Percentiles rank a stretch among this genome's conserved stretches.
Evolutionary conservation across 1,139 yeast genomes (phyloP).

Genomic region (Pichia sp.): DNA sequence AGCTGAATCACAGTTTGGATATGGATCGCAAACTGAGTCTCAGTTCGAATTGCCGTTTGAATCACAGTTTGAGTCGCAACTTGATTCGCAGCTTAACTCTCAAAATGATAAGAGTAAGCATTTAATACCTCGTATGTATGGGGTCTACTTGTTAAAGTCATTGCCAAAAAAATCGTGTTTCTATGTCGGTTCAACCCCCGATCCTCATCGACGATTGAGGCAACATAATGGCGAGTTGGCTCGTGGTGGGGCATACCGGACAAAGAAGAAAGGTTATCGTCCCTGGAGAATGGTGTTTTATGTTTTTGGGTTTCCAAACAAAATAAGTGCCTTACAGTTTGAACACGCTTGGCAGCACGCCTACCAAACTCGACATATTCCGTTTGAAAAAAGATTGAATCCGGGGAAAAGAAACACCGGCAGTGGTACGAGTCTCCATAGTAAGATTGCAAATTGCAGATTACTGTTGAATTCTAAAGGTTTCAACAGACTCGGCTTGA

Average conservation of each 20-base stretch:
- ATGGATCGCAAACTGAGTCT: not conserved
- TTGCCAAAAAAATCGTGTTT: slow-evolving; percentile 50
- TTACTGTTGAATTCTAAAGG: slow-evolving; percentile 41
- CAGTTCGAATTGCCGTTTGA: not conserved
- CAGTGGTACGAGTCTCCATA: slow-evolving; percentile 41
- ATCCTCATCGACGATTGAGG: slow-evolving; percentile 60
- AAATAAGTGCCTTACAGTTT: slow-evolving; percentile 64
- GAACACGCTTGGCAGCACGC: slow-evolving; percentile 80
- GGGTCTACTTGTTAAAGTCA: slow-evolving; percentile 65
- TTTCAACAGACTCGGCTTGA: slow-evolving; percentile 39
- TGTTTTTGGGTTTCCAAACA: slow-evolving; percentile 71
- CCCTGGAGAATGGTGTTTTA: slow-evolving; percentile 71
- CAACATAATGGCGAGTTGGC: slow-evolving; percentile 73
- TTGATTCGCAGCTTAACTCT: not conserved
- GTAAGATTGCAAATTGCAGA: slow-evolving; percentile 49
- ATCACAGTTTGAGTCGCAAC: slow-evolving; percentile 5
- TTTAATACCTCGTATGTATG: slow-evolving; percentile 40
- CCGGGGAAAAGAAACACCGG: slow-evolving; percentile 28
- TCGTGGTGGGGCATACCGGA: slow-evolving; percentile 64
- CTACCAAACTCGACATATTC: slow-evolving; percentile 55
- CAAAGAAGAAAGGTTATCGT: slow-evolving; percentile 49
- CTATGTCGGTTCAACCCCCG: slow-evolving; percentile 76
- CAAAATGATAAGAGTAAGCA: not conserved
- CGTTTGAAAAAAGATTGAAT: slow-evolving; percentile 32
- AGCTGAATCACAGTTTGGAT: not conserved